These are phyloP conservation scores for Apiospora arundinis DNA, from an alignment of 2,329 filamentous ascomycete species.

Conservation along the genomic window DNA sequence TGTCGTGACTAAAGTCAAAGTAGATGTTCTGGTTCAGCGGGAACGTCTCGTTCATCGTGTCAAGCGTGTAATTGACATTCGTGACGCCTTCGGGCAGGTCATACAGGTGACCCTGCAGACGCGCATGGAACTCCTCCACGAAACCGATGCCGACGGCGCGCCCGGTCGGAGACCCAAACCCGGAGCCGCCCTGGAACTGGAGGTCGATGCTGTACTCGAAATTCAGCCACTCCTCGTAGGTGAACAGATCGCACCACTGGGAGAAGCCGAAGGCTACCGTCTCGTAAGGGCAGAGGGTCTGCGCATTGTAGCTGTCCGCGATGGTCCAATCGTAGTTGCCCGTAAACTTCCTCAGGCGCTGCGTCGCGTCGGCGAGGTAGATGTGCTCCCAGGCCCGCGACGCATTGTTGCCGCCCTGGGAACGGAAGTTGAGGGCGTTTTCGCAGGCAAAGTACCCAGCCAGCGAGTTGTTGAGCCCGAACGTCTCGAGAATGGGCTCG, in stretches of 20 bases:
- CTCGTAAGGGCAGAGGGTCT: conserved; percentile 79
- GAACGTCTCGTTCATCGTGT: conserved; percentile 72
- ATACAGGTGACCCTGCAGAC: conserved; percentile 66
- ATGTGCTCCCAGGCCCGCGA: conserved; percentile 63
- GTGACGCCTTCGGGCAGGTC: conserved; percentile 63
- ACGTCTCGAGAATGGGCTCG: conserved; percentile 72
- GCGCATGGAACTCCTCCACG: conserved; percentile 75
- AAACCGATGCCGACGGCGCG: conserved; percentile 77
- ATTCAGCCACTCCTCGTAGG: conserved; percentile 74
- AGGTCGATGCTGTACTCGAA: conserved; percentile 77
- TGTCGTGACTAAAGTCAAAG: conserved; percentile 81
- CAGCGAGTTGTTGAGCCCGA: conserved; percentile 72
- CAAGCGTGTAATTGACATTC: conserved; percentile 73
- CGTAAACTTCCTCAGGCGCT: conserved; percentile 62
- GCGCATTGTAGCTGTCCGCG: conserved; percentile 69
- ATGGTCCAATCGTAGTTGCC: conserved; percentile 68
- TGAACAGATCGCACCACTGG: conserved; percentile 76
- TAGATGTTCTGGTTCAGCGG: conserved; percentile 76
- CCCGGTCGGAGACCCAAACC: conserved; percentile 69
- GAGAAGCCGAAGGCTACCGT: conserved; percentile 79
- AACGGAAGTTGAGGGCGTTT: conserved; percentile 56
- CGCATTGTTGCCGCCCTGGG: conserved; percentile 59
- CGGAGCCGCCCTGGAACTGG: conserved; percentile 65
- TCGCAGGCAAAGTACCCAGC: conserved; percentile 72
- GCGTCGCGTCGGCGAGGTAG: conserved; percentile 66